Evolutionary conservation across 2,329 filamentous ascomycete genomes (phyloP), one percentile per base, ranked within the genome.

Genomic region (Diplodia mutila): DNA sequence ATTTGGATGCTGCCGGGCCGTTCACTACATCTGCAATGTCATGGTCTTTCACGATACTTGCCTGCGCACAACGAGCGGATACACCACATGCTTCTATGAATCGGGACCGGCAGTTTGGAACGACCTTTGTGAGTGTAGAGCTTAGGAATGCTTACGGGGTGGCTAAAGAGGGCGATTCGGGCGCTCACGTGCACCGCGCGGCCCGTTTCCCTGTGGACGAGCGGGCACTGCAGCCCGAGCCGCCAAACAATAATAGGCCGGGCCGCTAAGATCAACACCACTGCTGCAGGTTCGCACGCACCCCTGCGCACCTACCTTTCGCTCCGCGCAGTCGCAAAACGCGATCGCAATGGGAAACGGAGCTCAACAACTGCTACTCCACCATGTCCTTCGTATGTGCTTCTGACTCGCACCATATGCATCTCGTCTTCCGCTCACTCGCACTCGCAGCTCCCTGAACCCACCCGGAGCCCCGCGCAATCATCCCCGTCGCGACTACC

Each of bases 301-400:
- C 29, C 59, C 59, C n/a, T 34, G 59, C 59, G 59, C 59, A 61
- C 55, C 46, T 59, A 12, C 53, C 27, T 27, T 48, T 16, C 54
- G 64, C 64, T 23, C 64, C 61, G 49, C 59, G 46, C 42, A 34
- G 23, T 51, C 59, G 59, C 59, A 63, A 32, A 21, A 53, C 61
- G 61, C 61, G 48, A 14, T 54, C 49, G 49, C 32, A 23, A 65
- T 65, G 61, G 61, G 53, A 34, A 53, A 25, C 32, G 42, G 46
- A n/a, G 27, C 16, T 51, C 42, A 27, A 49, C 27, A 16, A 51
- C 59, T 63, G 29, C 51, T 54, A 34, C 37, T 61, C 9, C 66
- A 55, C 27, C 37, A 67, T 64, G 57, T 48, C 57, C 49, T 55
- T 52, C 59, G 66, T 67, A 67, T 37, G 66, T 67, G 55, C 48